Base-by-base conservation (phyloP, 2,329 filamentous ascomycete species). In the Neurospora crassa region DNA sequence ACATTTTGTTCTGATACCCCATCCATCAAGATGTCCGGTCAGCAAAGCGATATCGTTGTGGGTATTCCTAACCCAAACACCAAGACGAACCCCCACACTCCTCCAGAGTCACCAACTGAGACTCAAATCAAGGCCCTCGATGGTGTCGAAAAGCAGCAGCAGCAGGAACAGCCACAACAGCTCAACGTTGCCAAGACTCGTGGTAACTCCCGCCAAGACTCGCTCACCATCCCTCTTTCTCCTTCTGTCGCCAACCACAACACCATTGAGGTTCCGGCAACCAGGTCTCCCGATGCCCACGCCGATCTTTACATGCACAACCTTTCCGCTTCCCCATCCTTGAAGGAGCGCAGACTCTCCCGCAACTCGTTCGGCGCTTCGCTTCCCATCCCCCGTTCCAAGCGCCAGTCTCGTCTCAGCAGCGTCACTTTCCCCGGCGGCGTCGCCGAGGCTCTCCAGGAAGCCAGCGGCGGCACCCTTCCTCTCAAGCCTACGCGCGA, bases 321-420 rank as follows among this genome's bases (percentile, higher is more conserved):
- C 77, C 83, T 93, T 77, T 91, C 89, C 77, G 82, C 90, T 67
- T 83, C 86, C 16, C 90, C 90, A 18, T 92, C 90, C 8, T 88
- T 88, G 83, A 89, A 85, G 80, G 88, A 91, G 75, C 85, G 91
- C 73, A 83, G 91, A 75, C 85, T 87, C 67, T 93, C 91, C 24
- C 88, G 91, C 74, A 93, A 93, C 86, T 93, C 90, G 20, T 93
- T 93, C 78, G 91, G 91, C 73, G 85, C 89, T 68, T 87, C 90
- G 24, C 86, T 93, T 18, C 91, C 91, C 69, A 93, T 93, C 76
- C 91, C 91, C 68, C 84, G 89, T 75, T 88, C 89, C 67, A 91
- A 91, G 80, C 87, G 90, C 76, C 86, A 88, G 76, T 92, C 90
- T 5, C 86, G 90, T 59, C 84, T 92, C 68, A 91, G 89, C 12